Base-by-base conservation (phyloP, 805 yeast species). In the Kodamaea sagamina region DNA sequence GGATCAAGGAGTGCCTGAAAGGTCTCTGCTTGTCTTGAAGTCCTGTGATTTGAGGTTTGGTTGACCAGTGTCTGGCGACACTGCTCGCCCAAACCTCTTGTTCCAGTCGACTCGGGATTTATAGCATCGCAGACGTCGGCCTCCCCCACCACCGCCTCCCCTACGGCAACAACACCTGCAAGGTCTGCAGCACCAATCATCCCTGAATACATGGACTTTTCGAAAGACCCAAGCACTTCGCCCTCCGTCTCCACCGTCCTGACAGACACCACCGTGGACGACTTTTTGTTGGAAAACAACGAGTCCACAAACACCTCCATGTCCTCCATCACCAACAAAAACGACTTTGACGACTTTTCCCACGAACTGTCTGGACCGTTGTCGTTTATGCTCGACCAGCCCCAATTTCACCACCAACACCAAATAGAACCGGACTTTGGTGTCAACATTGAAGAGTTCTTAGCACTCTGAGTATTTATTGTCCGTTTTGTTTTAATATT, bases 171-270 rank as follows among this genome's bases (percentile, higher is more conserved):
- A 27, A 16, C 31, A 26, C 35, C 32, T 21, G 31, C 49, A 42
- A 53, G 70, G 70, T 64, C 68, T 51, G 70, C 70, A 64, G 70
- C 70, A 61, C 68, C 70, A 62, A 55, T 62, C 65, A 62, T 59
- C 46, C 58, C 57, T 44, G 65, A 55, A 37, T 57, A 59, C 48
- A 49, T 58, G 48, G 65, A 50, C 37, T 44, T 50, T 43, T 37
- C 46, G 6, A 41, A 31, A n/a, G 44, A 41, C 13, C 35, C 44
- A 16, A 41, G 24, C 16, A 12, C 37, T 12, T 41, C 44, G 13
- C 47, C 45, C 31, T 44, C 28, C 41, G 34, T 28, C 31, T 36
- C 44, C 16, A 10, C 28, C 17, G 21, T 16, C 25, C 36, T 38
- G 12, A 13, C 29, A 16, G 42, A 46, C 34, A 36, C 43, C 15